Base-by-base conservation (phyloP, 2,329 filamentous ascomycete genomes). In the Penicillium sp. region DNA sequence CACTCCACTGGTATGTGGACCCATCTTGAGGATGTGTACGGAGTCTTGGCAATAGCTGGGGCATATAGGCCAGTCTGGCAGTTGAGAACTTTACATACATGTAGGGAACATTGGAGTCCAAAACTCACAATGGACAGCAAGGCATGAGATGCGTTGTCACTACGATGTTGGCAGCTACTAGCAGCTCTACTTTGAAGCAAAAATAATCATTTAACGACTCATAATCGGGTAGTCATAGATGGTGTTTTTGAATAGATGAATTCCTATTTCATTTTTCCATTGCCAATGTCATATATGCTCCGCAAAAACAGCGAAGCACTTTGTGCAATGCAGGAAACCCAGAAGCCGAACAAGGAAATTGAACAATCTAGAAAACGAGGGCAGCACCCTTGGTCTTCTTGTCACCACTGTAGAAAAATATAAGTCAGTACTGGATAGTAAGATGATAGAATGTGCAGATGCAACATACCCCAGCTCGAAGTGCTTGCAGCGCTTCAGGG, bases 351-450 rank as follows among this genome's bases (percentile, higher is more conserved):
- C 69, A 74, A 74, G 69, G 65, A 73, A 73, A 73, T 69, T 64
- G 64, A 67, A 75, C 80, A 67, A 75, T 80, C 88, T 96, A 99
- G 87, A 99, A 99, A 75, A 99, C 94, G 77, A 99, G 88, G 81
- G 94, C 94, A 74, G 94, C 94, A 89, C 94, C 94, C 91, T 99
- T 99, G 75, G 94, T 99, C 91, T 99, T 99, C 92, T 99, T 99
- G 89, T 99, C 94, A 87, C 94, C 94, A 88, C 94, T 96, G 71
- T 73, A 69, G 55, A 63, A 62, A 50, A 59, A 65, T 16, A 35
- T 60, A 55, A 47, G 73, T 84, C 76, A 84, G 79, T 64, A 73
- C 67, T 10, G n/a, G 33, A 41, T 60, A 25, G 0, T 8, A 17
- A 16, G 28, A 53, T 19, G 11, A 25, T 43, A 16, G n/a, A 51